Conservation (phyloP, 2,329 filamentous ascomycete species). For the Fusarium sp. region DNA sequence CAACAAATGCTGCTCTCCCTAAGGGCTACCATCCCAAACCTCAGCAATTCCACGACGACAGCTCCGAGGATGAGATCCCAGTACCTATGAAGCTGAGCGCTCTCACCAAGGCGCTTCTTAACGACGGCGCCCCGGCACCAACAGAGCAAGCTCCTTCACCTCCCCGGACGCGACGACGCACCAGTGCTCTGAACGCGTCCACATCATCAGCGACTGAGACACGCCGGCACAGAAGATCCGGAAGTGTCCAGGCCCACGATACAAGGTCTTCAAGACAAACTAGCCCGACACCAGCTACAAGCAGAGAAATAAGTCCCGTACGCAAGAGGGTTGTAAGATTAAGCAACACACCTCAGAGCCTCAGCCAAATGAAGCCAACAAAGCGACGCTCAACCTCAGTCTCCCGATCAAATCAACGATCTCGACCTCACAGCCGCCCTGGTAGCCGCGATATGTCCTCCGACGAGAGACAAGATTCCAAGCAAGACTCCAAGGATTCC, state of each 20-base stretch:
- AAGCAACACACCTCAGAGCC: slow-evolving; percentile 62
- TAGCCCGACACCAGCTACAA: slow-evolving; percentile 56
- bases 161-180: slow-evolving; percentile 61
- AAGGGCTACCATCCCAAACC: slow-evolving; percentile 56
- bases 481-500: slow-evolving; percentile 34
- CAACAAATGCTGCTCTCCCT: slow-evolving; percentile 44
- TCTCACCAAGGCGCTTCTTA: slow-evolving; percentile 86
- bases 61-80: slow-evolving; percentile 93
- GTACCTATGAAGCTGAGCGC: slow-evolving; percentile 95
- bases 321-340: slow-evolving; percentile 69
- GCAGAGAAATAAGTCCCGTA: slow-evolving; percentile 63
- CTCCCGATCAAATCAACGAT: slow-evolving; percentile 52
- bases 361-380: slow-evolving; percentile 54
- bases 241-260: slow-evolving; percentile 58
- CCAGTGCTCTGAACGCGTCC: slow-evolving; percentile 60
- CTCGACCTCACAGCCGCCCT: slow-evolving; percentile 53
- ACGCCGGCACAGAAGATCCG: slow-evolving; percentile 60
- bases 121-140: slow-evolving; percentile 67
- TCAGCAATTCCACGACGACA: slow-evolving; percentile 74
- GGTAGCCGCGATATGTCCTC: slow-evolving; percentile 56
- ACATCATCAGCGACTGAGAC: slow-evolving; percentile 58
- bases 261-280: slow-evolving; percentile 53
- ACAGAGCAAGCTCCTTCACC: slow-evolving; percentile 57
- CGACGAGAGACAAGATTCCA: slow-evolving; percentile 54
- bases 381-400: slow-evolving; percentile 65